phyloP scores from a whole-genome alignment of 2,329 filamentous ascomycete species.

The Lizonia empirigonia region DNA sequence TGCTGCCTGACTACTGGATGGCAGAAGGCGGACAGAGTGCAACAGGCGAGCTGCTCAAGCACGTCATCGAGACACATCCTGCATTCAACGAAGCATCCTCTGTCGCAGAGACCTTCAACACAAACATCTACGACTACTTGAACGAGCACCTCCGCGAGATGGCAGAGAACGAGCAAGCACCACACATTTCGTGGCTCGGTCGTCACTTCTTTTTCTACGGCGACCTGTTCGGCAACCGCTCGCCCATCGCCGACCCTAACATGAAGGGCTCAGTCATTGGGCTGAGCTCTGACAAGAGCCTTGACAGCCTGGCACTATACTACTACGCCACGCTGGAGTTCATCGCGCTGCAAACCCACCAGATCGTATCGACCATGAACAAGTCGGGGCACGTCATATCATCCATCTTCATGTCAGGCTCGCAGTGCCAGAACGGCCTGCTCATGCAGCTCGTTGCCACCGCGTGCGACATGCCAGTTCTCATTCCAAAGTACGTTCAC shows the following conservation, averaged over 20 bases:
- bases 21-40: constrained; percentile 96
- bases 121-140: constrained; percentile 93
- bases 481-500: constrained; percentile 92
- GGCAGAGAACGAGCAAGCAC: constrained; percentile 70
- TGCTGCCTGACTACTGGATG: constrained; percentile 93
- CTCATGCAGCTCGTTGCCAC: constrained; percentile 92
- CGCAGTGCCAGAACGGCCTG: constrained; percentile 93
- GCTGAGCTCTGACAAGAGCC: constrained; percentile 81
- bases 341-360: constrained; percentile 93
- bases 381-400: constrained; percentile 81
- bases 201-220: constrained; percentile 99
- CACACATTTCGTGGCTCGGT: constrained; percentile 80
- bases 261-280: constrained; percentile 93
- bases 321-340: constrained; percentile 99
- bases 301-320: constrained; percentile 85
- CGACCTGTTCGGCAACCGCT: constrained; percentile 95
- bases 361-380: constrained; percentile 97
- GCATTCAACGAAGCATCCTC: constrained; percentile 82
- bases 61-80: constrained; percentile 93
- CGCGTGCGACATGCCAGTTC: constrained; percentile 86
- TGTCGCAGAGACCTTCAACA: constrained; percentile 78
- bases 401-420: constrained; percentile 98
- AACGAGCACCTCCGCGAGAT: constrained; percentile 85
- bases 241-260: constrained; percentile 86
- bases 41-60: constrained; percentile 90